Base-by-base conservation (phyloP, 345 rosid species). In the Atalantia buxifolia region DNA sequence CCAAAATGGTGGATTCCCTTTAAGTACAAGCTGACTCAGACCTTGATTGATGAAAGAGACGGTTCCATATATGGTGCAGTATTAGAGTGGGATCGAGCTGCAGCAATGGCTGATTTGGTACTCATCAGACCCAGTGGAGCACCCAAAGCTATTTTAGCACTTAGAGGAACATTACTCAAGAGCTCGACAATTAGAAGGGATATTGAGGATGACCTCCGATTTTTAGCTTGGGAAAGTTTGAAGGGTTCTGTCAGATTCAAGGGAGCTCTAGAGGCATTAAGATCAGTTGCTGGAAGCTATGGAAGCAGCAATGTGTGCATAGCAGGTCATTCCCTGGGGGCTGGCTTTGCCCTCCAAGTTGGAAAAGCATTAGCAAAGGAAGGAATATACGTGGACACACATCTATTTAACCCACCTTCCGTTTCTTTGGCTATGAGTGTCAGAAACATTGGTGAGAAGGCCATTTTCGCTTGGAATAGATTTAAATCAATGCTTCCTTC, bases 1-100 rank as follows among this genome's bases (percentile, higher is more conserved):
- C 95, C 98, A 1, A 94, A 92, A 82, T 96, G 99, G 98, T 94
- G 98, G 98, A 80, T 84, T 28, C 90, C 92, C n/a, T 96, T 94
- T 84, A 96, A 91, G 85, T 96, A 92, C 92, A 96, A 88, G 84
- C 76, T 94, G 63, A 70, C 89, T 1, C 90, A 87, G 63, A 92
- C 93, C 24, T 86, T 96, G 25, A 77, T 86, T 14, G 99, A 96
- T 16, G 91, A 92, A 70, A 84, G 97, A 84, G 98, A 94, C 38
- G 95, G 94, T 38, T 96, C 98, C 0, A 88, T 92, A 76, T 96
- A 94, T 16, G 99, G 98, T 2, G 97, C 93, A 2, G 85, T 96
- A 14, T 87, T 94, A 48, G 98, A 96, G 83, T 96, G 99, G 98
- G 98, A 96, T 60, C 84, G 93, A 66, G 81, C 93, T 40, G 97